Evolutionary conservation across 768 basidiomycete genomes (phyloP), one percentile per base, ranked within the genome.

Genomic region (Russula vinacea): DNA sequence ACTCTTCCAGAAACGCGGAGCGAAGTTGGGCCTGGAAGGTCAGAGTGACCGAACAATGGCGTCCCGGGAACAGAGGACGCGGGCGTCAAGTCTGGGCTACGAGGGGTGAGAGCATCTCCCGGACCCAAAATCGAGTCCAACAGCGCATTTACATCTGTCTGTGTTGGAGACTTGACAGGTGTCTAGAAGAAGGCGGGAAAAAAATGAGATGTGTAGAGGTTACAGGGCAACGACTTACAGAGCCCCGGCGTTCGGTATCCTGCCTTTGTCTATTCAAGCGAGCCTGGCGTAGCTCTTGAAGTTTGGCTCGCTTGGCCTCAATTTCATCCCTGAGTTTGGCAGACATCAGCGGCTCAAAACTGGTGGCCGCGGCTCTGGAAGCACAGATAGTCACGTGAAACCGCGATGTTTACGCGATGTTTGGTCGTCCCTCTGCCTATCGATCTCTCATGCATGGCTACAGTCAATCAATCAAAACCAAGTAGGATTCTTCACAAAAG

Each of bases 281-380:
- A 6, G 88, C 89, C 73, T 88, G 83, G 60, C 90, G 81, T 42
- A 97, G 80, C 67, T 92, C 92, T 56, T 86, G 91, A 39, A 98
- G 86, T 75, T 93, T 94, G 13, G 86, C 84, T 66, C 88, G 80
- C 77, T 98, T 98, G 29, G 88, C 90, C 74, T 94, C 93, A 64
- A 98, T 90, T 76, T 97, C 94, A 71, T 87, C 86, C 72, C 91
- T 78, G 55, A 92, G 82, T 75, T 83, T 83, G 70, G 87, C 84
- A 59, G 88, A 86, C 80, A 81, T 84, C 58, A 39, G 50, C 13
- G 14, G 9, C 39, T 13, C 10, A 13, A n/a, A 44, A 24, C 17
- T 44, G 24, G 14, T 37, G 26, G 26, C 7, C 35, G 10, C 8
- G 10, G 29, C 29, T 29, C 35, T 35, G n/a, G 39, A 13, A 24